Evolutionary conservation across 306 rosid genomes (phyloP).

Genomic region (Pueraria montana): DNA sequence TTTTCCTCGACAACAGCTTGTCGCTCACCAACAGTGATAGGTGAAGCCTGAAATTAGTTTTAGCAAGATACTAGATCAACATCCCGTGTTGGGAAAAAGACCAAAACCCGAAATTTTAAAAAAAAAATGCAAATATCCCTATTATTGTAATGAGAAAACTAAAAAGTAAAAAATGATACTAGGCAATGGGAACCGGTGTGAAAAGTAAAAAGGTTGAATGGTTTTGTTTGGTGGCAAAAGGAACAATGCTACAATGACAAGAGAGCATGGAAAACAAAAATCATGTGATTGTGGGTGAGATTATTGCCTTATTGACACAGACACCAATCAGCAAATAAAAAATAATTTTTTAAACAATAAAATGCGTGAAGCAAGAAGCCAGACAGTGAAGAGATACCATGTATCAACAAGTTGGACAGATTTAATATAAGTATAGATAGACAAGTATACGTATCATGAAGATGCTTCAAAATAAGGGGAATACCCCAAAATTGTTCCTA

Average conservation of each 20-base stretch:
- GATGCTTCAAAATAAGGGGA: slow-evolving; percentile 29
- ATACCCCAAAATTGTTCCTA: slow-evolving; percentile 18
- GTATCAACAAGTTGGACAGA: neutral
- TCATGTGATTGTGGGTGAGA: neutral
- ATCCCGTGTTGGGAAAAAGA: neutral
- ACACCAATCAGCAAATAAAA: neutral
- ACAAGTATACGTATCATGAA: neutral
- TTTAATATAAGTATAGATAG: neutral
- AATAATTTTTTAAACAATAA: neutral
- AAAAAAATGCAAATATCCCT: neutral
- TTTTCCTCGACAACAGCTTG: slow-evolving; percentile 89
- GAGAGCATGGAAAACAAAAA: neutral
- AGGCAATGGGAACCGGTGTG: neutral
- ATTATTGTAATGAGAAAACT: neutral
- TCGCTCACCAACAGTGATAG: slow-evolving; percentile 76
- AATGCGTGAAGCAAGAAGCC: neutral
- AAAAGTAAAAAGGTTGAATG: neutral
- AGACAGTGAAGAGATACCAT: neutral
- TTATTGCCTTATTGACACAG: neutral
- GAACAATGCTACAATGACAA: neutral
- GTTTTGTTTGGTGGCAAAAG: neutral
- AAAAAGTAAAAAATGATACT: neutral
- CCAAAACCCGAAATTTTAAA: neutral
- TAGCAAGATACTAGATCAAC: slow-evolving; percentile 31
- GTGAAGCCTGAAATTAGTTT: slow-evolving; percentile 75